phyloP scores from a whole-genome alignment of 164 flowering plant genomes.

The Aristolochia contorta region DNA sequence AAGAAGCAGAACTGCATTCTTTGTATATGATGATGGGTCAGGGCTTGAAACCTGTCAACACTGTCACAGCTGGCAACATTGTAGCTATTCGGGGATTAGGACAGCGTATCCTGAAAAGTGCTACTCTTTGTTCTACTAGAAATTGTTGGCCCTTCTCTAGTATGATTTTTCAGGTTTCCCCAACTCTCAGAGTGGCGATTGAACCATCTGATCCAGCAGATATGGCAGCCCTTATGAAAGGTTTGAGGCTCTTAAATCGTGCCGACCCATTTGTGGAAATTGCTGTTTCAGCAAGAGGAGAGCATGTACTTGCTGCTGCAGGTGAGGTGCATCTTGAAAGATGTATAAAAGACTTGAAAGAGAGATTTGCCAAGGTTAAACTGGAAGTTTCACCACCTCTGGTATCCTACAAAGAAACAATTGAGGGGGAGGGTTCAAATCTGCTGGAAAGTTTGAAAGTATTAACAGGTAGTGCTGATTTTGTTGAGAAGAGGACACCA shows the following conservation, averaged over 20 bases:
- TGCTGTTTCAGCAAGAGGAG: conserved; percentile 80
- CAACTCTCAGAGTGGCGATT: conserved; percentile 74
- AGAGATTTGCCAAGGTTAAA: conserved; percentile 75
- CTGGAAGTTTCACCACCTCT: conserved; percentile 87
- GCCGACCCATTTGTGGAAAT: conserved; percentile 97
- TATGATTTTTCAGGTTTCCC: conserved; percentile 81
- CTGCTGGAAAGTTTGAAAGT: conserved; percentile 40
- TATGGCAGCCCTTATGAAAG: conserved; percentile 68
- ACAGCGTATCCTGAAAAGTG: conserved; percentile 74
- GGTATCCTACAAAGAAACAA: conserved; percentile 81
- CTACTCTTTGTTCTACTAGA: conserved; percentile 75
- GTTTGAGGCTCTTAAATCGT: conserved; percentile 68
- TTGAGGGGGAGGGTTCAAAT: conserved; percentile 54
- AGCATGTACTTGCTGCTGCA: conserved; percentile 91
- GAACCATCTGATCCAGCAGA: conserved; percentile 88
- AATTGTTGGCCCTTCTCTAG: conserved; percentile 96
- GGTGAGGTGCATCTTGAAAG: conserved; percentile 95
- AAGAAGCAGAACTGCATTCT: conserved; percentile 67
- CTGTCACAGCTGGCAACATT: conserved; percentile 72
- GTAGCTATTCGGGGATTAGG: conserved; percentile 88
- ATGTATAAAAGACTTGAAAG: conserved; percentile 82
- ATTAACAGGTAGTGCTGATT: conserved; percentile 35
- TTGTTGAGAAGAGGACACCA: conserved; percentile 59
- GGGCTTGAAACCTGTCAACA: conserved; percentile 58
- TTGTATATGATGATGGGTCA: conserved; percentile 95